phyloP scores from a whole-genome alignment of 2,329 filamentous ascomycete genomes.

The Pseudogymnoascus sp. region DNA sequence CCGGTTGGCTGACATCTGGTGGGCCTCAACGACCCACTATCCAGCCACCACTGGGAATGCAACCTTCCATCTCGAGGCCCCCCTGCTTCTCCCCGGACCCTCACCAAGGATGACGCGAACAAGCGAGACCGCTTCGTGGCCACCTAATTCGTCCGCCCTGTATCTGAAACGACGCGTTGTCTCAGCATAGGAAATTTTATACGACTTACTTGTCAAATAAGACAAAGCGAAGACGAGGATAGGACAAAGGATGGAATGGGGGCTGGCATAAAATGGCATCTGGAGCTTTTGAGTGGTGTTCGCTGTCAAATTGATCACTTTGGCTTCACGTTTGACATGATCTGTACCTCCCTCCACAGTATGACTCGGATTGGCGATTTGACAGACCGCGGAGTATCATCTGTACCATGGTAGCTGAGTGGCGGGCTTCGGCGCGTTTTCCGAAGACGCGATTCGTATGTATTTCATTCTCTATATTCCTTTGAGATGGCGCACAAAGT shows the following conservation, averaged over 20 bases:
- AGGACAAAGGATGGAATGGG: not conserved
- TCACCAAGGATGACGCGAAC: slow-evolving; percentile 1
- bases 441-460: not conserved
- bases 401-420: not conserved
- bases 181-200: slow-evolving; percentile 6
- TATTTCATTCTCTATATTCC: not conserved
- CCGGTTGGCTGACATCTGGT: slow-evolving; percentile 4
- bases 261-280: not conserved
- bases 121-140: slow-evolving; percentile 4
- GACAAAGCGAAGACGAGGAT: not conserved
- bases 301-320: not conserved
- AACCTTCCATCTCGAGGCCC: slow-evolving; percentile 2
- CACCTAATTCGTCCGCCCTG: not conserved
- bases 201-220: not conserved
- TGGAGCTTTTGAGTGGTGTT: not conserved
- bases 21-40: not conserved
- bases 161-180: slow-evolving; percentile 4
- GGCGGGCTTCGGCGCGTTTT: not conserved
- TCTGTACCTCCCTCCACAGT: not conserved
- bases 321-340: not conserved
- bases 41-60: slow-evolving; percentile 3
- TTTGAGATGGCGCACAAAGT: not conserved
- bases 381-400: not conserved
- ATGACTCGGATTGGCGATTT: not conserved
- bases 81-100: not conserved